Percentiles rank a stretch among this genome's conserved stretches.
Conservation (phyloP, 2,329 filamentous ascomycete species). For the Bipolaris cookei region DNA sequence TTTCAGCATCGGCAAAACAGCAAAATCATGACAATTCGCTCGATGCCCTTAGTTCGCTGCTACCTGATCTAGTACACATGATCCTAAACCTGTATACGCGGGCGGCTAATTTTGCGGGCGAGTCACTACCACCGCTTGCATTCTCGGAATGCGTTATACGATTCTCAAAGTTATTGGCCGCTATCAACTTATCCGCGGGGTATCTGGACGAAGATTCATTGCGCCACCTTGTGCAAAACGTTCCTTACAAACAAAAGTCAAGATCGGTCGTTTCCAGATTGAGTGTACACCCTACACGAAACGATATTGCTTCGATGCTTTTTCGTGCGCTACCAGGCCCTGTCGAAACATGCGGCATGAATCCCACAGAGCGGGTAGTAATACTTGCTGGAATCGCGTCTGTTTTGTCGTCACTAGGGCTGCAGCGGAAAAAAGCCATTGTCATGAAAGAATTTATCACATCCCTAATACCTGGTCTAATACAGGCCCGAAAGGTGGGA, state of each 20-base stretch:
- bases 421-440: conserved; percentile 89
- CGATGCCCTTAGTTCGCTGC: conserved; percentile 60
- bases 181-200: conserved; percentile 70
- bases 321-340: conserved; percentile 59
- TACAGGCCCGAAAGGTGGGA: conserved; percentile 88
- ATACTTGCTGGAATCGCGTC: conserved; percentile 85
- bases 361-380: conserved; percentile 75
- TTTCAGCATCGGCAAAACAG: conserved; percentile 52
- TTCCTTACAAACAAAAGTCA: conserved; percentile 54
- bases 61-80: conserved; percentile 77
- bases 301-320: conserved; percentile 47
- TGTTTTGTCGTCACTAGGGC: conserved; percentile 79
- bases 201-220: conserved; percentile 66
- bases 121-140: conserved; percentile 73
- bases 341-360: conserved; percentile 65
- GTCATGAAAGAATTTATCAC: conserved; percentile 85
- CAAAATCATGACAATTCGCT: conserved; percentile 48
- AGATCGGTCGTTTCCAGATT: conserved; percentile 44
- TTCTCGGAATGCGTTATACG: conserved; percentile 76
- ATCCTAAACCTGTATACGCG: conserved; percentile 76
- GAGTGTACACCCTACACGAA: conserved; percentile 45
- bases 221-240: conserved; percentile 49
- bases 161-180: conserved; percentile 72
- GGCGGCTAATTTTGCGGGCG: conserved; percentile 66
- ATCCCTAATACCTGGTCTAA: conserved; percentile 80